Evolutionary conservation across 2,329 filamentous ascomycete species (phyloP).

Genomic region (Neofusicoccum ribis): DNA sequence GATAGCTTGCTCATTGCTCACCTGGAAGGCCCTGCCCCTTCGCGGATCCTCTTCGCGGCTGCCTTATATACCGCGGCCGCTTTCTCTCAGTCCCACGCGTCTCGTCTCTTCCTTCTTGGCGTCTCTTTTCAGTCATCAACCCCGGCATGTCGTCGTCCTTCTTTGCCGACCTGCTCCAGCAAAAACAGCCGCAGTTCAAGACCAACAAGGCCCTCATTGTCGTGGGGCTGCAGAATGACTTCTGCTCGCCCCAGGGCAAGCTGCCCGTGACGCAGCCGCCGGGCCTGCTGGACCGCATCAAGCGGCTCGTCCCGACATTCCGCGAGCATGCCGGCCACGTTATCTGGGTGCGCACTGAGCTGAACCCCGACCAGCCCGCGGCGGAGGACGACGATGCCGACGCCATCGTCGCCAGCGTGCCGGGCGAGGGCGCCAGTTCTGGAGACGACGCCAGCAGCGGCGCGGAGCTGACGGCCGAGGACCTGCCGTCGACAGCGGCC

Average conservation of each 20-base stretch:
- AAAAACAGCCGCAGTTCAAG: slow-evolving; percentile 53
- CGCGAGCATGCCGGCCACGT: slow-evolving; percentile 67
- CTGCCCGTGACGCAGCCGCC: slow-evolving; percentile 65
- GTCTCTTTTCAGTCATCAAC: neutral
- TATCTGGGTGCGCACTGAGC: slow-evolving; percentile 82
- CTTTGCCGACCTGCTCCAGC: slow-evolving; percentile 41
- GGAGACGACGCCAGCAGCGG: slow-evolving; percentile 29
- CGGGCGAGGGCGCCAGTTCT: slow-evolving; percentile 33
- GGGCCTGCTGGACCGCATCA: slow-evolving; percentile 67
- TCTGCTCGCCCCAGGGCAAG: slow-evolving; percentile 67
- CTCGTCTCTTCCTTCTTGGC: neutral
- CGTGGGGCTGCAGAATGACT: slow-evolving; percentile 89
- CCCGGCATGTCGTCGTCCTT: slow-evolving; percentile 42
- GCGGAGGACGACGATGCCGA: slow-evolving; percentile 52
- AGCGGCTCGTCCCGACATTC: slow-evolving; percentile 69
- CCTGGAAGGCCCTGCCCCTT: neutral
- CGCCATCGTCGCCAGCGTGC: slow-evolving; percentile 43
- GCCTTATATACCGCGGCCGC: slow-evolving; percentile 1
- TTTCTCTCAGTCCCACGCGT: neutral
- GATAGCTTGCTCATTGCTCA: neutral
- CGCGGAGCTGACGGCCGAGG: slow-evolving; percentile 22
- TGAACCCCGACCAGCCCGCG: slow-evolving; percentile 61
- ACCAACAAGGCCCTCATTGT: slow-evolving; percentile 73
- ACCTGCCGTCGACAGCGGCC: slow-evolving; percentile 39
- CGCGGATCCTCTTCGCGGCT: slow-evolving; percentile 2